Evolutionary conservation across 2,329 filamentous ascomycete species (phyloP).

Genomic region (Phaeosphaeria sp.): DNA sequence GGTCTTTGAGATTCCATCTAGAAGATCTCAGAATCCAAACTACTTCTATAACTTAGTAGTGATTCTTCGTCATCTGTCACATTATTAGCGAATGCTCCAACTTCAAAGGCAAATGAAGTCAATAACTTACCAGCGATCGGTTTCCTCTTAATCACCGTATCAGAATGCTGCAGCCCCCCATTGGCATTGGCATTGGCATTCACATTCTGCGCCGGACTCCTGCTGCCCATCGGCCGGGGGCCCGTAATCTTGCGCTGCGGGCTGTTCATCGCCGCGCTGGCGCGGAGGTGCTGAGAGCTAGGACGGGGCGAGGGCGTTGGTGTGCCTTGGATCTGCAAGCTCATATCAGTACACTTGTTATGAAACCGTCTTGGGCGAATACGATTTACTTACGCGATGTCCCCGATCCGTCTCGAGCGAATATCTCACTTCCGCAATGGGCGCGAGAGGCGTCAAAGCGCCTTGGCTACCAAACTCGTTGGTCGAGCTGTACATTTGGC

Average conservation of each 20-base stretch:
- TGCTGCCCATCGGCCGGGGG: slow-evolving; percentile 56
- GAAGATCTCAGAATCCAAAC: slow-evolving; percentile 46
- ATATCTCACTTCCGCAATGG: slow-evolving; percentile 60
- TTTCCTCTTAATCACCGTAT: slow-evolving; percentile 46
- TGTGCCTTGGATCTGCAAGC: slow-evolving; percentile 30
- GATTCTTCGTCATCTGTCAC: slow-evolving; percentile 36
- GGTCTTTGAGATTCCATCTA: slow-evolving; percentile 13
- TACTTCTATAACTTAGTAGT: slow-evolving; percentile 42
- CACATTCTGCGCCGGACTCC: slow-evolving; percentile 53
- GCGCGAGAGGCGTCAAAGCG: slow-evolving; percentile 51
- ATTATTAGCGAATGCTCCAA: slow-evolving; percentile 4
- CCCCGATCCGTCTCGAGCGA: slow-evolving; percentile 55
- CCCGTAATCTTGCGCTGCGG: slow-evolving; percentile 56
- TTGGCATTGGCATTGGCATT: background rate
- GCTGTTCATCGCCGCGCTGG: slow-evolving; percentile 28
- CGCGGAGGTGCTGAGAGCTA: slow-evolving; percentile 34
- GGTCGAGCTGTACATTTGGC: slow-evolving; percentile 47
- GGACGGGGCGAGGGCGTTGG: slow-evolving; percentile 42
- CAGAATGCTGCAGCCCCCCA: slow-evolving; percentile 33
- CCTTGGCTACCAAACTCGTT: slow-evolving; percentile 47
- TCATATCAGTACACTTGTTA: slow-evolving; percentile 13
- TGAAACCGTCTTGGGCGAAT: background rate
- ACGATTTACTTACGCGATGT: slow-evolving; percentile 28
- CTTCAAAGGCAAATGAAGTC: background rate
- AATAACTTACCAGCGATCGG: slow-evolving; percentile 40